These are phyloP conservation scores for Tricladium varicosporioides DNA, from an alignment of 2,329 filamentous ascomycete genomes.

Conservation along the genomic window DNA sequence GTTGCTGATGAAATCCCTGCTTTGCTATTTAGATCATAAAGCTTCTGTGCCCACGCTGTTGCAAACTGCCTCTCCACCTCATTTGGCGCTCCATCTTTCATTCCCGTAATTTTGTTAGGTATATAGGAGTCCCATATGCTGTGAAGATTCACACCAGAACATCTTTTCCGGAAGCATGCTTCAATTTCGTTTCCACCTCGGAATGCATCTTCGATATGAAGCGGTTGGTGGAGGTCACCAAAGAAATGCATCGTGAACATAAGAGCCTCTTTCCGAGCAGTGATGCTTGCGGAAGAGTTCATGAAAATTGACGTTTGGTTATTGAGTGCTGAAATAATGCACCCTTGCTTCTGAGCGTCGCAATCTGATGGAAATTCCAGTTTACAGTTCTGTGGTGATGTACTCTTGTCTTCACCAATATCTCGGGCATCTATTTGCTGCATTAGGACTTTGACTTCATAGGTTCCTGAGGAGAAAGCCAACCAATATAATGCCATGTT, in stretches of 20 bases:
- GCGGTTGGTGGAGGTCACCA: slow-evolving; percentile 64
- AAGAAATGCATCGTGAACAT: slow-evolving; percentile 69
- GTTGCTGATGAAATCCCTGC: slow-evolving; percentile 30
- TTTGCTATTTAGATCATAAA: slow-evolving; percentile 25
- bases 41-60: slow-evolving; percentile 48
- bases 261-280: slow-evolving; percentile 29
- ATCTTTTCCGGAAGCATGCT: slow-evolving; percentile 55
- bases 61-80: slow-evolving; percentile 5
- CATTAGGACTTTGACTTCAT: background rate
- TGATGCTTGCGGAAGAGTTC: slow-evolving; percentile 42
- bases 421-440: too few relatives aligned
- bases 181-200: slow-evolving; percentile 66
- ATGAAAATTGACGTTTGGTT: slow-evolving; percentile 48
- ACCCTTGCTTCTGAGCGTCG: slow-evolving; percentile 49
- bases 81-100: slow-evolving; percentile 19
- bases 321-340: slow-evolving; percentile 46
- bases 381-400: background rate
- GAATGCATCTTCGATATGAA: slow-evolving; percentile 61
- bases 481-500: slow-evolving; percentile 66
- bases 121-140: slow-evolving; percentile 73
- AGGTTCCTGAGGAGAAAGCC: slow-evolving; percentile 53
- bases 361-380: slow-evolving; percentile 45
- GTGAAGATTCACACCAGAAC: slow-evolving; percentile 59
- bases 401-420: too few relatives aligned
- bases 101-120: slow-evolving; percentile 58